Evolutionary conservation across 2,329 filamentous ascomycete genomes (phyloP).

Genomic region (Leptographium lundbergii): DNA sequence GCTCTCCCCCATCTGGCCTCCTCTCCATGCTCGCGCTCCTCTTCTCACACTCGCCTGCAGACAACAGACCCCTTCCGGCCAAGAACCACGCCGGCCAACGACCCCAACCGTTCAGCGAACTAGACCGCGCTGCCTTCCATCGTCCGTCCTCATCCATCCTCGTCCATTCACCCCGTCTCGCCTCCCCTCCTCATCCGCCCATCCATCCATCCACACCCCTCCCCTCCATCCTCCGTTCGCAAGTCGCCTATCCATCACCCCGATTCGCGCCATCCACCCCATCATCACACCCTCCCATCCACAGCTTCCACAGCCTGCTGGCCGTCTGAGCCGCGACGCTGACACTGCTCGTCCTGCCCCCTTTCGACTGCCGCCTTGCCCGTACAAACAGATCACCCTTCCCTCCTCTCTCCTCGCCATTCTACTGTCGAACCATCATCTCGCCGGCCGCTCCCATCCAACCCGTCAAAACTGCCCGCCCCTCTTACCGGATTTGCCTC

Average conservation of each 20-base stretch:
- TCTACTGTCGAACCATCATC: conserved; percentile 2
- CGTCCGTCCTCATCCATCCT: background rate
- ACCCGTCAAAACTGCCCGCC: background rate
- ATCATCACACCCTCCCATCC: background rate
- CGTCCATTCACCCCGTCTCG: background rate
- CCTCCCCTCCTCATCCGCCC: background rate
- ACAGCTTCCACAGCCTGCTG: background rate
- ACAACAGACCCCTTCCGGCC: background rate
- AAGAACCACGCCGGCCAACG: background rate
- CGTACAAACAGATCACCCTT: background rate
- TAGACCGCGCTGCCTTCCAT: background rate
- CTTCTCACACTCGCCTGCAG: background rate
- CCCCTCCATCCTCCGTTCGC: background rate
- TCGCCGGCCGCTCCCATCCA: background rate
- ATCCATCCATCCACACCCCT: background rate
- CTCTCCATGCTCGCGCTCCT: background rate
- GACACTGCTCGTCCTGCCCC: background rate
- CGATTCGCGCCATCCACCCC: background rate
- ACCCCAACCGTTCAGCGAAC: background rate
- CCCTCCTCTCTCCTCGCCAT: background rate
- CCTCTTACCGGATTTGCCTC: conserved; percentile 1
- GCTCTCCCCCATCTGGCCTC: background rate
- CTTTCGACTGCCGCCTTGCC: background rate
- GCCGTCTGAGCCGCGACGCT: background rate
- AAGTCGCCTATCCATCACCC: background rate